Conservation (phyloP, 495 filamentous ascomycete genomes). For the Aspergillus diversus region DNA sequence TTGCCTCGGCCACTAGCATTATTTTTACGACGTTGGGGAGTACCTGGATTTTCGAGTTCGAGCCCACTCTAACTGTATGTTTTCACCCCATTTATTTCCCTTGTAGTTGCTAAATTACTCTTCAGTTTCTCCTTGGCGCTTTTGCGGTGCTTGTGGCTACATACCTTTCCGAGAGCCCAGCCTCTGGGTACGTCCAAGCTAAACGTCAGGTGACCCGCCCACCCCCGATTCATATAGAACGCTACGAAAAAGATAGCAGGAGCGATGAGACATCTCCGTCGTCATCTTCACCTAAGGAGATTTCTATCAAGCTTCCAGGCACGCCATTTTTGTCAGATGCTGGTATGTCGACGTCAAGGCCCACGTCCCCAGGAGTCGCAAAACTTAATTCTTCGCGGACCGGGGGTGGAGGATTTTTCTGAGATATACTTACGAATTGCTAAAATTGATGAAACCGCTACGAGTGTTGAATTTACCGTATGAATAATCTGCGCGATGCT, state of each 20-base stretch:
- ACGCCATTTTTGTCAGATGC: constrained; percentile 57
- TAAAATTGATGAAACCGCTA: constrained; percentile 26
- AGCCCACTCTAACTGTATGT: constrained; percentile 71
- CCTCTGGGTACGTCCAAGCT: constrained; percentile 36
- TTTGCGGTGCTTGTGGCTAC: constrained; percentile 76
- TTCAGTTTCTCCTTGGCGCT: constrained; percentile 83
- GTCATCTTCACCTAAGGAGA: constrained; percentile 43
- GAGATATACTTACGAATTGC: constrained; percentile 33
- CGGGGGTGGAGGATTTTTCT: constrained; percentile 37
- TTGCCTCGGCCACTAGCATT: constrained; percentile 89
- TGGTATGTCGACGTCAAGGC: constrained; percentile 65
- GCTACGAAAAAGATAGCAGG: constrained; percentile 66
- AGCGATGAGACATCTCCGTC: constrained; percentile 55
- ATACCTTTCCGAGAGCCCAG: constrained; percentile 73
- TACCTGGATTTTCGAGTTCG: constrained; percentile 80
- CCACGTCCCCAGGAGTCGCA: constrained; percentile 63
- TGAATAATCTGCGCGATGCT: constrained; percentile 20
- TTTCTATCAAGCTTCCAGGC: constrained; percentile 55
- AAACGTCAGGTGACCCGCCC: constrained; percentile 58
- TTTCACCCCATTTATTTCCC: constrained; percentile 18
- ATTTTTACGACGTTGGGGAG: constrained; percentile 83
- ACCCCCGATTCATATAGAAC: constrained; percentile 73
- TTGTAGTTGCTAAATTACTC: constrained; percentile 26
- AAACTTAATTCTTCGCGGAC: constrained; percentile 47
- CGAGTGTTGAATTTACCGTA: constrained; percentile 12